Evolutionary conservation across 257 asterid species (phyloP), one percentile per base, ranked within the genome.

Genomic region (Dorcoceras hygrometricum): DNA sequence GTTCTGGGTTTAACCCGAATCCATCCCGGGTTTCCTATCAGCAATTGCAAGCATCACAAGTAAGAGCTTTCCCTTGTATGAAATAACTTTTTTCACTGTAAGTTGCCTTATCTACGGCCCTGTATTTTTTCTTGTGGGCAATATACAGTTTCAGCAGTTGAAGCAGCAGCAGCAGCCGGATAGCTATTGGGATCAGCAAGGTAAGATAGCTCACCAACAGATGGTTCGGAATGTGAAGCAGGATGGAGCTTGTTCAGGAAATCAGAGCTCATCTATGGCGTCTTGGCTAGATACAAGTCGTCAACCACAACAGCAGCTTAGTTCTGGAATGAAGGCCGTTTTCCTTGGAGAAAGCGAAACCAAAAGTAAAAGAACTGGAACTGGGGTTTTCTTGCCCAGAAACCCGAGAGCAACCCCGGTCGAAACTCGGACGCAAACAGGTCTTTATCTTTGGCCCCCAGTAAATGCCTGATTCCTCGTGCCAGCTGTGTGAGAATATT

Each of bases 311-410:
- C 65, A 24, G 28, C 87, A 75, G 28, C 67, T 81, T 31, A 80
- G 88, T 22, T 75, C 88, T 8, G 87, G 90, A 24, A 80, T 80
- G 94, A 73, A 87, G 24, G 82, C 89, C 27, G 84, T 84, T 25
- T 92, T 82, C 22, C 82, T 81, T 3, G 95, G 96, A 3, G 89
- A 84, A 20, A 71, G 74, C 65, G 86, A 61, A 0, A 58, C 75
- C 1, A 87, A 74, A 23, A 87, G 77, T 36, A 93, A 84, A 65
- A 77, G 96, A 28, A 78, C 89, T 28, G 98, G 98, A 4, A 92
- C 98, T 9, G 98, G 97, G 0, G 98, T 92, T 46, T 92, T 92
- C 66, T 64, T 92, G 67, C 98, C 98, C 9, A 68, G 95, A 64
- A 74, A 81, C 69, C 8, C 61, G 6, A 85, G 78, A 8, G 4